Percentiles rank a stretch among this genome's conserved stretches.
Conservation (phyloP, 495 filamentous ascomycete genomes). For the Aspergillus kassunensis region DNA sequence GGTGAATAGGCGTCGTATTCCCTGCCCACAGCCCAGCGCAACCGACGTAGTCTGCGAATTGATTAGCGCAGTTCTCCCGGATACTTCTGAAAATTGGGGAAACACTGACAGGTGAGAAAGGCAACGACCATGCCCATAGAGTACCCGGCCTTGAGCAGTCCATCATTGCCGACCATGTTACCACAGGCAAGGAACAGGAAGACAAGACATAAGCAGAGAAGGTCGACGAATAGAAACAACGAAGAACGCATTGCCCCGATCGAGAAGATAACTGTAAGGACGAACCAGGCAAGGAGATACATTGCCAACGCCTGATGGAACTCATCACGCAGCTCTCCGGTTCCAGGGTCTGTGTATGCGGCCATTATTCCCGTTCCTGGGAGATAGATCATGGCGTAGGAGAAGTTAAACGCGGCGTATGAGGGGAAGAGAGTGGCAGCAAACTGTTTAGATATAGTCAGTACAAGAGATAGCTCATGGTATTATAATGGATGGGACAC, state of each 20-base stretch:
- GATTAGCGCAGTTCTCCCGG: neutral
- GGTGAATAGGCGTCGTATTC: neutral
- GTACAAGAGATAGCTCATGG: neutral
- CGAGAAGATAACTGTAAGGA: neutral
- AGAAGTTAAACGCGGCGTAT: constrained; percentile 2
- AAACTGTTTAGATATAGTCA: neutral
- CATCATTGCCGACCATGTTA: neutral
- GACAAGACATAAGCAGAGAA: neutral
- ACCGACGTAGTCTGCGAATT: neutral
- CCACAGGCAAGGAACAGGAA: neutral
- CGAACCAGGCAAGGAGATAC: neutral
- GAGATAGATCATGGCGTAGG: constrained; percentile 2
- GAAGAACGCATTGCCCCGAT: neutral
- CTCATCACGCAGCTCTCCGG: neutral
- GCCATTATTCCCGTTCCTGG: neutral
- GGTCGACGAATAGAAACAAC: neutral
- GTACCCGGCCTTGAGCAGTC: neutral
- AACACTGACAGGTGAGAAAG: neutral
- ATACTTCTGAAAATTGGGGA: neutral
- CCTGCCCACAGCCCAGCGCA: constrained; percentile 1
- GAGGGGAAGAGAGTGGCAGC: neutral
- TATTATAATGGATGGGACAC: too few species aligned
- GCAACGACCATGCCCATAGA: neutral
- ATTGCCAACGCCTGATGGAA: neutral
- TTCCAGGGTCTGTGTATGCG: neutral